phyloP scores from a whole-genome alignment of 441 rosid genomes.

The Aquilaria agallochum region DNA sequence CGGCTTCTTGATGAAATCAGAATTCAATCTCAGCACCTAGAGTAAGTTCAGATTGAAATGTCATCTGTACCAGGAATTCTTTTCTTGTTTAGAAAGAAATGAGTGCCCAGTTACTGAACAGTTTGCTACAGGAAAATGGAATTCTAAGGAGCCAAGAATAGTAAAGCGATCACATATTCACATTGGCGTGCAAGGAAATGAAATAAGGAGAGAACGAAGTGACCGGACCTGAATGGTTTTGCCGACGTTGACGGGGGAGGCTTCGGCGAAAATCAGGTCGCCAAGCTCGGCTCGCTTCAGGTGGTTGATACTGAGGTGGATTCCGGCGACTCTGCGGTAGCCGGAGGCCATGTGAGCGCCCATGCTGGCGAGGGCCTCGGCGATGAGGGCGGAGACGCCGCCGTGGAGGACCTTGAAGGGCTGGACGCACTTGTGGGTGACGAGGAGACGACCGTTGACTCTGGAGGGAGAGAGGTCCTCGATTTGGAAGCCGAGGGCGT shows the following conservation, averaged over 20 bases:
- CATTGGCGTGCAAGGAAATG: no score
- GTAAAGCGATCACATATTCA: no score
- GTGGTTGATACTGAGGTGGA: constrained; percentile 79
- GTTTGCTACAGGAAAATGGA: no score
- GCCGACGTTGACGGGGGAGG: constrained; percentile 64
- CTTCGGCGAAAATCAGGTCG: constrained; percentile 67
- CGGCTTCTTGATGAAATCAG: no score
- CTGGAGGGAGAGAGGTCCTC: constrained; percentile 47
- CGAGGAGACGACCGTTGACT: constrained; percentile 62
- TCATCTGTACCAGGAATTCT: no score
- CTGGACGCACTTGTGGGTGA: constrained; percentile 59
- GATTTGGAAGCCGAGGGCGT: constrained; percentile 52
- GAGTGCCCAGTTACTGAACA: no score
- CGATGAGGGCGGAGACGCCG: constrained; percentile 84
- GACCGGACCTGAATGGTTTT: constrained; percentile 65
- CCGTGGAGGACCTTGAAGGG: constrained; percentile 95
- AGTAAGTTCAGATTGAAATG: no score
- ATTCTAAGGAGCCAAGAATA: no score
- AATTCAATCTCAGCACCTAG: no score
- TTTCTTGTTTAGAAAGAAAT: no score
- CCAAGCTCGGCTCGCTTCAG: constrained; percentile 71
- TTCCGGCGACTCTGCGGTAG: constrained; percentile 72
- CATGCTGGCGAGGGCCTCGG: constrained; percentile 82
- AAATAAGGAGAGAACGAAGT: no score
- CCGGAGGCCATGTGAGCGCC: constrained; percentile 93